These are phyloP conservation scores for Aureobasidium lini DNA, from an alignment of 2,329 filamentous ascomycete species.

Conservation along the genomic window DNA sequence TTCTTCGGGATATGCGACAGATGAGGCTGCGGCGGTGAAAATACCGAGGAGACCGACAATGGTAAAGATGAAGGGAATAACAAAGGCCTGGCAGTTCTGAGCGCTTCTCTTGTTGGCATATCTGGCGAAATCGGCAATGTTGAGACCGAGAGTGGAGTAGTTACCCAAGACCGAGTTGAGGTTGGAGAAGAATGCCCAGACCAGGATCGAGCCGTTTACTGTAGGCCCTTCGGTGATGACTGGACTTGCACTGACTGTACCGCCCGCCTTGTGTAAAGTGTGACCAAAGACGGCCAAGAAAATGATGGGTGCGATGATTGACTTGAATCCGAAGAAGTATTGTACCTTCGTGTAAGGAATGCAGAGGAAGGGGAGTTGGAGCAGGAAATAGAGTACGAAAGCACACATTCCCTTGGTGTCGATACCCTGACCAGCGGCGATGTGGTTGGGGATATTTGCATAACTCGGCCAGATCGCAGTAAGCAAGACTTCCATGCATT, in stretches of 20 bases:
- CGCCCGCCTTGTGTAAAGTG: slow-evolving; percentile 17
- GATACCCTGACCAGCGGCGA: slow-evolving; percentile 34
- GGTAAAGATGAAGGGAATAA: slow-evolving; percentile 21
- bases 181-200: slow-evolving; percentile 26
- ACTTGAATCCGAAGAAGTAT: slow-evolving; percentile 21
- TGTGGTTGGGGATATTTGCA: slow-evolving; percentile 29
- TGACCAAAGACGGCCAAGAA: slow-evolving; percentile 20
- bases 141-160: slow-evolving; percentile 22
- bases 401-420: slow-evolving; percentile 34
- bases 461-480: slow-evolving; percentile 47
- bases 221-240: slow-evolving; percentile 20
- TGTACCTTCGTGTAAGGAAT: slow-evolving; percentile 19
- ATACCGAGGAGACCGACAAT: slow-evolving; percentile 24
- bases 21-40: slow-evolving; percentile 22
- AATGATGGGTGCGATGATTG: slow-evolving; percentile 18
- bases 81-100: slow-evolving; percentile 19
- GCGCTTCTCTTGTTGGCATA: slow-evolving; percentile 16
- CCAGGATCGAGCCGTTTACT: slow-evolving; percentile 19
- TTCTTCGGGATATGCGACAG: slow-evolving; percentile 18
- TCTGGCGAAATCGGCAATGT: slow-evolving; percentile 21
- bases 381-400: slow-evolving; percentile 32
- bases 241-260: slow-evolving; percentile 18
- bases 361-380: slow-evolving; percentile 19
- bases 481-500: slow-evolving; percentile 44
- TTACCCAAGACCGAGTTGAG: slow-evolving; percentile 25